These are phyloP conservation scores for Pseudoturritis turrita DNA, from an alignment of 345 rosid species.

Conservation along the genomic window DNA sequence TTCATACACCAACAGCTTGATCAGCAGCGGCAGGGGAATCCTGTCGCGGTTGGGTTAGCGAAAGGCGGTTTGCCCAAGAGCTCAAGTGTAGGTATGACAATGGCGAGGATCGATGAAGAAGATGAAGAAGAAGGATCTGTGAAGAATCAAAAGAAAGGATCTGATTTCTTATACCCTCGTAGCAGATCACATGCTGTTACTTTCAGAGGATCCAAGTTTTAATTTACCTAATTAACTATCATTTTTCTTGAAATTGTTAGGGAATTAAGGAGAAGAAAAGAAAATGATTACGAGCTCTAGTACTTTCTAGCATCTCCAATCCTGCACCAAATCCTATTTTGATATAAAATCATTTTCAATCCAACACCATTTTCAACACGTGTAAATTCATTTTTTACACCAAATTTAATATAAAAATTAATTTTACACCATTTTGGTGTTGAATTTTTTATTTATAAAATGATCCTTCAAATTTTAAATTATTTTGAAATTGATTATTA, in stretches of 20 bases:
- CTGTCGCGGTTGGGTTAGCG: background rate
- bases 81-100: constrained; percentile 40
- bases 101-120: constrained; percentile 58
- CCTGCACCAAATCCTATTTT: no score
- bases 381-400: no score
- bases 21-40: constrained; percentile 4
- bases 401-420: no score
- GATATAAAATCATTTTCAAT: no score
- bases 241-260: background rate
- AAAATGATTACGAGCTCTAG: background rate
- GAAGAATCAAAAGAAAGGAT: constrained; percentile 13
- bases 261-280: background rate
- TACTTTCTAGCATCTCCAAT: no score
- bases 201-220: constrained; percentile 22
- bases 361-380: no score
- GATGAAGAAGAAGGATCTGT: constrained; percentile 30
- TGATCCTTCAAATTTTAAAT: no score
- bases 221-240: background rate
- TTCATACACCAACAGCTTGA: constrained; percentile 34
- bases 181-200: constrained; percentile 46
- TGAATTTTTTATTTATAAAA: no score
- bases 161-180: constrained; percentile 34
- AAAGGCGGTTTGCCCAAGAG: constrained; percentile 45
- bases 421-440: no score
- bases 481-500: no score